Percentiles rank a stretch among this genome's conserved stretches.
Conservation (phyloP, 2,329 filamentous ascomycete genomes). For the Fusarium globosum region DNA sequence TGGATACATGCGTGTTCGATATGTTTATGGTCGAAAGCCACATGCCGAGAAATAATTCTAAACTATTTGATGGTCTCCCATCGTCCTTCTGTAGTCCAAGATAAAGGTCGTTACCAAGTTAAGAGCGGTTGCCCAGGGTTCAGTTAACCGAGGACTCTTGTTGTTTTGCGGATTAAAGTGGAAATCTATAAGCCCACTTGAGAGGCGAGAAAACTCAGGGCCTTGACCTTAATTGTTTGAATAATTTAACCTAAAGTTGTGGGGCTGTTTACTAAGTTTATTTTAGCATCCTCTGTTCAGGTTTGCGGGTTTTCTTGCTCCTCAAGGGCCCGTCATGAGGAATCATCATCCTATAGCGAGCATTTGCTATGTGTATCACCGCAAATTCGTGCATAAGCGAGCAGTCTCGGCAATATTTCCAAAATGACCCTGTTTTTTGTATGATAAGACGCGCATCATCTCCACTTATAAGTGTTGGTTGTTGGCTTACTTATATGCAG, state of each 20-base stretch:
- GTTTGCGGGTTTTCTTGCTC: not conserved
- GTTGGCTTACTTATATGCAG: not conserved
- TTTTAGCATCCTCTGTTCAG: not conserved
- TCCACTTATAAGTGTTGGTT: not conserved
- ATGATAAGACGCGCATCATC: not conserved
- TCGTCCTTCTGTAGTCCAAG: fast-evolving
- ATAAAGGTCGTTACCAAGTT: not conserved
- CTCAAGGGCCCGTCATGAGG: fast-evolving
- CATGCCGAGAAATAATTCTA: not conserved
- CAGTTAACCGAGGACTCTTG: not conserved
- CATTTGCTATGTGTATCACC: not conserved
- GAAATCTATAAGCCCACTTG: not conserved
- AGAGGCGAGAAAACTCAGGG: no score
- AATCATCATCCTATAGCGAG: not conserved
- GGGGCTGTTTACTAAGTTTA: not conserved
- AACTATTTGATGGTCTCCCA: fast-evolving
- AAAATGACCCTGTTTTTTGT: not conserved
- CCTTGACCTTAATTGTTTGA: not conserved
- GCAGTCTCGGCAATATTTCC: not conserved
- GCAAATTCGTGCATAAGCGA: not conserved
- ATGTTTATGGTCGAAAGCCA: slow-evolving; percentile 2
- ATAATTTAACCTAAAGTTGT: not conserved
- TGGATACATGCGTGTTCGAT: slow-evolving; percentile 17
- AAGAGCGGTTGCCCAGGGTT: fast-evolving
- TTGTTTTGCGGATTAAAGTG: not conserved